A percentile compares a stretch with the other conserved stretches of the same genome.
phyloP scores from a whole-genome alignment of 163 green algal species.

The Picocystis sp. region DNA sequence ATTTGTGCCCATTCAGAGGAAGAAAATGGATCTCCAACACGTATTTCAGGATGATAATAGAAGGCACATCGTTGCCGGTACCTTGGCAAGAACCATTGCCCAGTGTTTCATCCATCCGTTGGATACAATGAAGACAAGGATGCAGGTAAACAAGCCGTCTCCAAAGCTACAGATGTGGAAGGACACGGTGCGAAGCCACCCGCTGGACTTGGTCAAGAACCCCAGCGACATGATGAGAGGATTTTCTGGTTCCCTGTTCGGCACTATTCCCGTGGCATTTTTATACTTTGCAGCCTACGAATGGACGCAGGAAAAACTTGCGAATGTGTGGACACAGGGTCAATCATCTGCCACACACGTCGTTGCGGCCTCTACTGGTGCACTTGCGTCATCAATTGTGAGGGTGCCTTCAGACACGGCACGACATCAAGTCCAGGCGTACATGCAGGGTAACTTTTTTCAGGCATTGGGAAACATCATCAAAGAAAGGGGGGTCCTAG shows the following conservation, averaged over 20 bases:
- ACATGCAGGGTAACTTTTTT: slow-evolving; percentile 29
- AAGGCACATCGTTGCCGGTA: background rate
- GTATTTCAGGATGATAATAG: no score
- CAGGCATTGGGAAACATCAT: slow-evolving; percentile 25
- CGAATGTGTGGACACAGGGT: slow-evolving; percentile 2
- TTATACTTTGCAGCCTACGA: slow-evolving; percentile 55
- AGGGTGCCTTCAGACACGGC: slow-evolving; percentile 46
- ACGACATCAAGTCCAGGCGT: slow-evolving; percentile 45
- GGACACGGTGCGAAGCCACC: slow-evolving; percentile 24
- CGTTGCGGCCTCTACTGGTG: slow-evolving; percentile 30
- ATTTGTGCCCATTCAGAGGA: no score
- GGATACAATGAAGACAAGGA: slow-evolving; percentile 59
- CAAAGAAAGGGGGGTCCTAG: slow-evolving; percentile 24
- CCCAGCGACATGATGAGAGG: slow-evolving; percentile 41
- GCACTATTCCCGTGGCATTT: slow-evolving; percentile 37
- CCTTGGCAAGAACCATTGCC: background rate
- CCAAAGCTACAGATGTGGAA: slow-evolving; percentile 31
- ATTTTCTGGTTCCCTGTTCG: slow-evolving; percentile 29
- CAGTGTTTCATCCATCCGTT: slow-evolving; percentile 43
- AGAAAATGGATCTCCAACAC: no score
- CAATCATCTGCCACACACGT: slow-evolving; percentile 26
- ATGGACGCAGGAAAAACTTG: background rate
- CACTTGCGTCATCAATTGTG: slow-evolving; percentile 36
- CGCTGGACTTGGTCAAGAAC: slow-evolving; percentile 31
- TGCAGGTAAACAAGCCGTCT: slow-evolving; percentile 38